Evolutionary conservation across 352 stramenopile genomes (phyloP).

Genomic region (Pythium dissotocum): DNA sequence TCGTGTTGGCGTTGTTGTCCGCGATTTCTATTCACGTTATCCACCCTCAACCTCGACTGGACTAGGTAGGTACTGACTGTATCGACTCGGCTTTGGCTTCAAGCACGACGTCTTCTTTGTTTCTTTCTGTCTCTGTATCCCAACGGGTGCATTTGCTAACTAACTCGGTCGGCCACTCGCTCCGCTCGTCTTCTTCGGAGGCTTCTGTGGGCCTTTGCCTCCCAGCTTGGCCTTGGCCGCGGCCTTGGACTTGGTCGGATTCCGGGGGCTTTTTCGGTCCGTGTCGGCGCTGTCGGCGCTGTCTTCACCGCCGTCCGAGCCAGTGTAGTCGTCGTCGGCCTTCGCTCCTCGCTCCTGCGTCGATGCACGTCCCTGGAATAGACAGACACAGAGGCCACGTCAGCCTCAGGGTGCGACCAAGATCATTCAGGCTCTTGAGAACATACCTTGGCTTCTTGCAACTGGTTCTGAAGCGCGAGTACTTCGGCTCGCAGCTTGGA

Average conservation of each 20-base stretch:
- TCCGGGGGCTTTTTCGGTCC: slow-evolving; percentile 26
- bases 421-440: not conserved
- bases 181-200: slow-evolving; percentile 22
- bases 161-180: slow-evolving; percentile 12
- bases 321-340: slow-evolving; percentile 12
- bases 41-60: not conserved
- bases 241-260: slow-evolving; percentile 19
- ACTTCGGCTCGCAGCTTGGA: slow-evolving; percentile 55
- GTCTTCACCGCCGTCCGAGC: slow-evolving; percentile 24
- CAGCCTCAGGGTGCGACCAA: not conserved
- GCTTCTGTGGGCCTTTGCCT: slow-evolving; percentile 20
- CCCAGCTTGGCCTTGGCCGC: slow-evolving; percentile 18
- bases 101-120: slow-evolving; percentile 2
- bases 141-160: slow-evolving; percentile 1
- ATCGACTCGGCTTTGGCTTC: slow-evolving; percentile 13
- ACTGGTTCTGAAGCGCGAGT: slow-evolving; percentile 57
- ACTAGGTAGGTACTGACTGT: not conserved
- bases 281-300: slow-evolving; percentile 24
- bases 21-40: not conserved
- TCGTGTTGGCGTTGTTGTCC: not conserved
- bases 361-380: slow-evolving; percentile 13
- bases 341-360: slow-evolving; percentile 15
- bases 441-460: slow-evolving; percentile 61
- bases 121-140: slow-evolving; percentile 5
- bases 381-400: not conserved